Conservation (phyloP, 306 rosid genomes). For the Glycine tomentella region DNA sequence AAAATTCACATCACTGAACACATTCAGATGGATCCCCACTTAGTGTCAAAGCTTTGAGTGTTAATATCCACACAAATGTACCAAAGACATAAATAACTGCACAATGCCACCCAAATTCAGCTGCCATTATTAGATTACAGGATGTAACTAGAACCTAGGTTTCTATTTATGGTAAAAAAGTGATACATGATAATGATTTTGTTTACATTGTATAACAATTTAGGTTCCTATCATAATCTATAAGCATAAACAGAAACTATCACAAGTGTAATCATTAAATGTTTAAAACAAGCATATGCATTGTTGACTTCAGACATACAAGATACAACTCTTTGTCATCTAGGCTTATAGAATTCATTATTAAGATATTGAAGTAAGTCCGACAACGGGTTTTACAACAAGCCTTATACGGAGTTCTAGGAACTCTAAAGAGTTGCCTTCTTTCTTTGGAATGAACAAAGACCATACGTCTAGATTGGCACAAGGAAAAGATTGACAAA, state of each 20-base stretch:
- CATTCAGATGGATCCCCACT: neutral
- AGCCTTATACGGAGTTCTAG: too few relatives aligned
- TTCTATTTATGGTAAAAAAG: neutral
- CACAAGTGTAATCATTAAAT: constrained; percentile 9
- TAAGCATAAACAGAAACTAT: constrained; percentile 33
- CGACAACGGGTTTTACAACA: too few relatives aligned
- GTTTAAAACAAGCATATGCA: constrained; percentile 17
- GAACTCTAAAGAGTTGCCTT: too few relatives aligned
- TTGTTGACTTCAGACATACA: too few relatives aligned
- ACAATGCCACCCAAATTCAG: neutral
- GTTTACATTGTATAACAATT: constrained; percentile 25
- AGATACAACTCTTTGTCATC: neutral
- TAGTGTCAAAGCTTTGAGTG: neutral
- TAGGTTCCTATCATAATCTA: constrained; percentile 16
- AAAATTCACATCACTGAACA: constrained; percentile 18
- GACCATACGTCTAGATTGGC: too few relatives aligned
- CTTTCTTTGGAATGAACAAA: too few relatives aligned
- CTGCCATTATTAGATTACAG: neutral
- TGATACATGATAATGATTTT: constrained; percentile 8
- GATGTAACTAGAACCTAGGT: constrained; percentile 9
- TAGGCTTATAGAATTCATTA: neutral
- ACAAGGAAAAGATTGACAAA: neutral
- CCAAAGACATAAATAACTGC: neutral
- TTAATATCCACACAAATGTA: neutral
- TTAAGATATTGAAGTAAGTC: constrained; percentile 9